Base-by-base conservation (phyloP, 306 rosid genomes). In the Cucurbita maxima region DNA sequence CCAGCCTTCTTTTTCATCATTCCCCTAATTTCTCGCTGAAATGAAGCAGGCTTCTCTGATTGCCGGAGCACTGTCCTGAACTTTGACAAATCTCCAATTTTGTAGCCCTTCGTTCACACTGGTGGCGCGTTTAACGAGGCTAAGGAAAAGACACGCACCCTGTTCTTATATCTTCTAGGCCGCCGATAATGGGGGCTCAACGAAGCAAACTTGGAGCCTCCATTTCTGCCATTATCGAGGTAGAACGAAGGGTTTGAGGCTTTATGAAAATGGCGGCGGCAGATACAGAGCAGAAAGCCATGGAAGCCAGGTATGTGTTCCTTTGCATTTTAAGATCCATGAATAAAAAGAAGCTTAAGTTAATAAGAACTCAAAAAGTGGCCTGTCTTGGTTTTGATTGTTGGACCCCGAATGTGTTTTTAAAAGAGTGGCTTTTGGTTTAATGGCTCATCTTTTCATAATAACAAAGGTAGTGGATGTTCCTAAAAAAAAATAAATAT, bases 241-340 rank as follows among this genome's bases (percentile, higher is more conserved):
- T 22, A 7, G 74, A 30, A 2, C 34, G 44, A n/a, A 61, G 59
- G 47, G 74, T 5, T 74, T 30, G 19, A 52, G 82, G 75, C 82
- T 77, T 84, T 80, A 70, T 75, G 67, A 1, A 51, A 71, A 69
- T 69, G 73, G 81, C 83, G 73, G 81, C 83, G 96, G 96, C 93
- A 83, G 93, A 80, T 88, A 82, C 74, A 72, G 72, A 40, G 84
- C 77, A 44, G 84, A 90, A 84, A 82, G 81, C 84, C 84, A 72
- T 53, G 13, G 72, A 58, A 81, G 62, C n/a, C 20, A 43, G 62
- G 61, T 59, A 52, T 58, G 68, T 63, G 48, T 10, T 37, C 1
- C 25, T 36, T 75, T 47, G 2, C 22, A 25, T 20, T 59, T 45
- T 12, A 68, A 44, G 56, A 47, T 47, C 22, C 72, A 20, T 34